Base-by-base conservation (phyloP, 805 yeast genomes). In the Teunomyces pallodes region DNA sequence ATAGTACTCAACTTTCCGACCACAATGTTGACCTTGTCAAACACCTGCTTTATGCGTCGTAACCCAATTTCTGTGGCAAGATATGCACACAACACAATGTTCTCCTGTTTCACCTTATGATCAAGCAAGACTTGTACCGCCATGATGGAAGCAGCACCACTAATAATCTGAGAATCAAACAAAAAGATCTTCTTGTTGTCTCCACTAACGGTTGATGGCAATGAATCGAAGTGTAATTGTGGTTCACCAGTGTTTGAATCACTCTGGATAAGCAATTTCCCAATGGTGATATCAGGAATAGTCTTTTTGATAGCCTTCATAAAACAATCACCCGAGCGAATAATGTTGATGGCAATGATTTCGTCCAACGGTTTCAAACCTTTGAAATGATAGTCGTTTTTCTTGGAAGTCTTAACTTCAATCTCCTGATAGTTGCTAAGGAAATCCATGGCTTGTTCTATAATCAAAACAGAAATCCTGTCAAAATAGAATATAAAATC, bases 91-190 rank as follows among this genome's bases (percentile, higher is more conserved):
- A 90, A 73, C 2, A 84, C 77, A 17, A 94, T 86, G 54, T 86
- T 78, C 28, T 75, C 69, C 43, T 79, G 77, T 7, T 64, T 56
- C 17, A 89, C 84, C 5, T 84, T 86, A 61, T 92, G 95, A 60
- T 92, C 98, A 12, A 87, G 56, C 43, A 92, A 69, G 3, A 92
- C 90, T 57, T 90, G 94, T 40, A 89, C 81, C 0, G 97, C 96
- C 98, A 92, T 94, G 38, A 90, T 86, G 1, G 91, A 84, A 0
- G 96, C 96, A 0, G 97, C 96, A 2, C 98, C 99, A 28, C 96
- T 84, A 29, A 89, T 84, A 43, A 90, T 75, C 62, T 92, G 97
- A 0, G 96, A 89, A 61, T 92, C 97, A 59, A 89, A 80, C 43
- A 92, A 66, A 7, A 92, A 66, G 1, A 89, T 81, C 51, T 78